Evolutionary conservation across 1,284 basidiomycete species (phyloP).

Genomic region (Peniophora sp.): DNA sequence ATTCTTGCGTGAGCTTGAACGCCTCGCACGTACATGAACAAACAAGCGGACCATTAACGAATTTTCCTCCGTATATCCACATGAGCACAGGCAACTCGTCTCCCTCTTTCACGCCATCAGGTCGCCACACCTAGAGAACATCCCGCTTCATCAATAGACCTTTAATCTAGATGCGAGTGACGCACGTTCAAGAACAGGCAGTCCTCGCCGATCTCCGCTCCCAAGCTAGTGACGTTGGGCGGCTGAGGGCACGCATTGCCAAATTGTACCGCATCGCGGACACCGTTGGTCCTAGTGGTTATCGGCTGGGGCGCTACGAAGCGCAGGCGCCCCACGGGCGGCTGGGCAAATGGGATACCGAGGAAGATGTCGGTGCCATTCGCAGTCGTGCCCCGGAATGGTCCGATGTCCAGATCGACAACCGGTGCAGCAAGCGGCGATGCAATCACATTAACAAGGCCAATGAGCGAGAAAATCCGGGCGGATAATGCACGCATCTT

Average conservation of each 20-base stretch:
- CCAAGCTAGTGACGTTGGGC: conserved; percentile 23
- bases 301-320: background rate
- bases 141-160: background rate
- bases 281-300: conserved; percentile 11
- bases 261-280: conserved; percentile 40
- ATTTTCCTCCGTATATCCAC: conserved; percentile 43
- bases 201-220: conserved; percentile 44
- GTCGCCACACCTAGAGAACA: conserved; percentile 32
- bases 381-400: conserved; percentile 34
- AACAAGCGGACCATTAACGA: conserved; percentile 1
- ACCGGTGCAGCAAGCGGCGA: background rate
- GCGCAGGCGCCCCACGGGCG: background rate
- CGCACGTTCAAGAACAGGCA: conserved; percentile 48
- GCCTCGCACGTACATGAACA: background rate
- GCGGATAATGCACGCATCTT: too few species aligned
- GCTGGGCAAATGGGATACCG: background rate
- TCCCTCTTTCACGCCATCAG: conserved; percentile 22
- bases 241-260: conserved; percentile 56
- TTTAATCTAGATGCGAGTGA: background rate
- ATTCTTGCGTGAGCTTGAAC: background rate
- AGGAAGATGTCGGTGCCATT: conserved; percentile 31
- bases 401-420: conserved; percentile 32
- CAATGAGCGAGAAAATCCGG: too few species aligned
- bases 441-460: too few species aligned
- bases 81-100: conserved; percentile 39